phyloP scores from a whole-genome alignment of 129 eudicot species.

The Flaveria robusta region DNA sequence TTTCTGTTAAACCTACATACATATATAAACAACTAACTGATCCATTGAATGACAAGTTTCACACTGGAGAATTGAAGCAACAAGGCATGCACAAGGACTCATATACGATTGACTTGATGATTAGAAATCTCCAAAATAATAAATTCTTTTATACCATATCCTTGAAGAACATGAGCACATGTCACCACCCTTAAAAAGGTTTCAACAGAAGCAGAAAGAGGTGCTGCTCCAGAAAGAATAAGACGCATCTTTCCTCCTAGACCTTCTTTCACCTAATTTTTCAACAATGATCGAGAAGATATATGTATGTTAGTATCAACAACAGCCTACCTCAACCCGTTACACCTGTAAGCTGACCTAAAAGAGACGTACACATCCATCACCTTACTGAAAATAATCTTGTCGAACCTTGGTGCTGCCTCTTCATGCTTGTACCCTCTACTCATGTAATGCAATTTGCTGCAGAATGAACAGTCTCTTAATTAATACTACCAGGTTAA shows the following conservation, averaged over 20 bases:
- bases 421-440: slow-evolving; percentile 75
- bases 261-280: slow-evolving; percentile 82
- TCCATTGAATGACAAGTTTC: background rate
- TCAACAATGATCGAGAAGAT: background rate
- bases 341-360: background rate
- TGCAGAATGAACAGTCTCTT: slow-evolving; percentile 39
- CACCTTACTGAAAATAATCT: slow-evolving; percentile 88
- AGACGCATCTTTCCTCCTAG: slow-evolving; percentile 88
- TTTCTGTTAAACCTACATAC: slow-evolving; percentile 76
- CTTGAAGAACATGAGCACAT: slow-evolving; percentile 96
- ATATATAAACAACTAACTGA: background rate
- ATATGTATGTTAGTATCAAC: background rate
- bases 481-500: background rate
- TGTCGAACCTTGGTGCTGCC: slow-evolving; percentile 91
- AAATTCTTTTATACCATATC: slow-evolving; percentile 61
- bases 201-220: slow-evolving; percentile 84
- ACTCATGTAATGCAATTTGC: slow-evolving; percentile 79
- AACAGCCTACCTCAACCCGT: background rate
- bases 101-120: no score
- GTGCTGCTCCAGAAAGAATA: slow-evolving; percentile 94
- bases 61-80: background rate
- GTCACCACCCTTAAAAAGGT: slow-evolving; percentile 83
- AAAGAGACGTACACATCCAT: background rate
- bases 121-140: no score
- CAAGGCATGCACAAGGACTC: background rate